Conservation (phyloP, 495 filamentous ascomycete species). For the Elasticomyces elasticus region DNA sequence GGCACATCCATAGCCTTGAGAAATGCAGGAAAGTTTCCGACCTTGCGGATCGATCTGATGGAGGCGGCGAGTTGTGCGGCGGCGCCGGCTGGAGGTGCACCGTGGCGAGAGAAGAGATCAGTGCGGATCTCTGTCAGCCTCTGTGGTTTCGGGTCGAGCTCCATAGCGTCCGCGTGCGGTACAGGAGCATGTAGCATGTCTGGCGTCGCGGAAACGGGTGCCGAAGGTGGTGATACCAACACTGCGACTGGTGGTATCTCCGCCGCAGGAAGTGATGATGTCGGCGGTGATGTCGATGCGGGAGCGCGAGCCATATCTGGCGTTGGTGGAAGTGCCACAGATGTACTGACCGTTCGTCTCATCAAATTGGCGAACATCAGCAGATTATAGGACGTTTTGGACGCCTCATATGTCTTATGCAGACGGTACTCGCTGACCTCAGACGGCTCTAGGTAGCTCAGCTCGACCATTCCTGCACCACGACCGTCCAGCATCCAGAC, state of each 20-base stretch:
- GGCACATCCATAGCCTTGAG: slow-evolving; percentile 37
- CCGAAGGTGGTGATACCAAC: too few species aligned
- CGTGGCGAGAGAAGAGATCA: slow-evolving; percentile 40
- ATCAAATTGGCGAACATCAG: slow-evolving; percentile 45
- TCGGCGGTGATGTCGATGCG: not conserved
- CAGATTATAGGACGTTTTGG: slow-evolving; percentile 40
- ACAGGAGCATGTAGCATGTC: too few species aligned
- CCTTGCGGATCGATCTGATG: slow-evolving; percentile 37
- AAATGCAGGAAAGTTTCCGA: slow-evolving; percentile 38
- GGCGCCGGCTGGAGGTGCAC: slow-evolving; percentile 36
- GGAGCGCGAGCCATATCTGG: not conserved
- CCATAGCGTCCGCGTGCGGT: too few species aligned
- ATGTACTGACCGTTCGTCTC: slow-evolving; percentile 35
- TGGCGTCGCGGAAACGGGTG: too few species aligned
- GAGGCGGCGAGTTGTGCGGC: slow-evolving; percentile 34
- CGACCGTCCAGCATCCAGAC: slow-evolving; percentile 42
- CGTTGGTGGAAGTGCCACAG: not conserved
- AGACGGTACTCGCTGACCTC: slow-evolving; percentile 39
- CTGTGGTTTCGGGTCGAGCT: slow-evolving; percentile 10
- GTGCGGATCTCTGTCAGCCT: slow-evolving; percentile 33
- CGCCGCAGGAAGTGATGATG: not conserved
- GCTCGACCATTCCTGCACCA: slow-evolving; percentile 35
- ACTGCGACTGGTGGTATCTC: too few species aligned
- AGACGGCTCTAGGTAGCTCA: slow-evolving; percentile 38
- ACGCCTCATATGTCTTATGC: slow-evolving; percentile 38